phyloP scores from a whole-genome alignment of 1,284 basidiomycete genomes.

The Cryptococcus sp. region DNA sequence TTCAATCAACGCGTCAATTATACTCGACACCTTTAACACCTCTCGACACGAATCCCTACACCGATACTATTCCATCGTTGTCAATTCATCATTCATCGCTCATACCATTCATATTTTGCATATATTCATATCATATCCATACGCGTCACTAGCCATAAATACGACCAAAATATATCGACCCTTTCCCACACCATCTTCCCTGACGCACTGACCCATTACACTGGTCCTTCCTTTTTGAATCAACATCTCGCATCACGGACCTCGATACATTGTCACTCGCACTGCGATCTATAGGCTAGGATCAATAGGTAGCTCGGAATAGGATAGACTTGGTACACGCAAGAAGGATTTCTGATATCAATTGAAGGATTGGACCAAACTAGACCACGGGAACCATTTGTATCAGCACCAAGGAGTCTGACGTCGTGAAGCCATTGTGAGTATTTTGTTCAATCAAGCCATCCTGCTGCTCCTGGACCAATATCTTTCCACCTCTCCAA shows the following conservation, averaged over 20 bases:
- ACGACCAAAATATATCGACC: neutral
- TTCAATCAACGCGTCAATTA: constrained; percentile 34
- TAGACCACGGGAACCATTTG: no score
- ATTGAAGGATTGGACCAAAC: no score
- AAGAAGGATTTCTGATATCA: no score
- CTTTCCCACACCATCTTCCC: neutral
- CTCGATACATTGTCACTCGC: neutral
- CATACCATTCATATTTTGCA: neutral
- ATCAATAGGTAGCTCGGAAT: neutral
- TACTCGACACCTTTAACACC: neutral
- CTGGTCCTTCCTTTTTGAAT: neutral
- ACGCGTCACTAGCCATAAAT: neutral
- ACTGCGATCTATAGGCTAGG: neutral
- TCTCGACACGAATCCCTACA: neutral
- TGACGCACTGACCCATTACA: neutral
- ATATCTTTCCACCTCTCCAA: no score
- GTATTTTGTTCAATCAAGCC: no score
- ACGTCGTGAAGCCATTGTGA: no score
- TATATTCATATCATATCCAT: neutral
- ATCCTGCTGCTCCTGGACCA: no score
- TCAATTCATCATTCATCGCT: neutral
- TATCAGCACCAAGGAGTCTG: no score
- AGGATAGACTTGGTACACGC: constrained; percentile 4
- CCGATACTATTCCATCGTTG: neutral
- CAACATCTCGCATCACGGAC: neutral